Percentiles rank a stretch among this genome's conserved stretches.
These are phyloP conservation scores for Metschnikowia dekortorum DNA, from an alignment of 805 yeast species.

Conservation along the genomic window DNA sequence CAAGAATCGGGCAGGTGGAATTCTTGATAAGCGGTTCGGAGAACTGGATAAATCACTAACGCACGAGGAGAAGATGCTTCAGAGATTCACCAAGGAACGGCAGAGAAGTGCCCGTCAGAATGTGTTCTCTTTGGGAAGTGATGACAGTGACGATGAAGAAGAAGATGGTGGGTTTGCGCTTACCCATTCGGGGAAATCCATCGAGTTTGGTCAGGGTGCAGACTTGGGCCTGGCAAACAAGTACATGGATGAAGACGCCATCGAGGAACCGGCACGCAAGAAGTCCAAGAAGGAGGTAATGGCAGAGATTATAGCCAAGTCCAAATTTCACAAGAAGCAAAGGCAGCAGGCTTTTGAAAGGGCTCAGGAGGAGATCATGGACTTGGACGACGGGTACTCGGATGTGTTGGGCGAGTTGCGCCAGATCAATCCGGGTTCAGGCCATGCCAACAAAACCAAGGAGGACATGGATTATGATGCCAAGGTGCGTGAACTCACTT, in stretches of 20 bases:
- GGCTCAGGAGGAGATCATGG: constrained; percentile 56
- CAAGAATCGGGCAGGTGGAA: constrained; percentile 71
- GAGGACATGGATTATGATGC: constrained; percentile 56
- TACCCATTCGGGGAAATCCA: constrained; percentile 75
- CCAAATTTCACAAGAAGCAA: constrained; percentile 71
- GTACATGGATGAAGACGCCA: constrained; percentile 37
- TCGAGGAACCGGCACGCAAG: constrained; percentile 46
- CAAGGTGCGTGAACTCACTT: constrained; percentile 59
- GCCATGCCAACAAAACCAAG: constrained; percentile 27
- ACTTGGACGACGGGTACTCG: constrained; percentile 69
- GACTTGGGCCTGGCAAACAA: constrained; percentile 23
- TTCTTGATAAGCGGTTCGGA: constrained; percentile 88
- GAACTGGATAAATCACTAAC: constrained; percentile 66
- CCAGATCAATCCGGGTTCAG: constrained; percentile 14
- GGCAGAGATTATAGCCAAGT: constrained; percentile 80
- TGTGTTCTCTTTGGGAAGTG: constrained; percentile 52
- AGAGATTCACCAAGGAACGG: constrained; percentile 86
- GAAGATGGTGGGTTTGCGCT: constrained; percentile 45
- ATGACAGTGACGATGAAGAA: constrained; percentile 47
- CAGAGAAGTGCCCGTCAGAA: constrained; percentile 57
- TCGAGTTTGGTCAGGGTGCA: constrained; percentile 47
- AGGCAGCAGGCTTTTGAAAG: constrained; percentile 63
- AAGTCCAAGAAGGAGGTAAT: constrained; percentile 81
- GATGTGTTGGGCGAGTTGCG: constrained; percentile 58
- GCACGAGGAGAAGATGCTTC: constrained; percentile 93